Evolutionary conservation across 805 yeast species (phyloP).

Genomic region (Yamadazyma philogaea): DNA sequence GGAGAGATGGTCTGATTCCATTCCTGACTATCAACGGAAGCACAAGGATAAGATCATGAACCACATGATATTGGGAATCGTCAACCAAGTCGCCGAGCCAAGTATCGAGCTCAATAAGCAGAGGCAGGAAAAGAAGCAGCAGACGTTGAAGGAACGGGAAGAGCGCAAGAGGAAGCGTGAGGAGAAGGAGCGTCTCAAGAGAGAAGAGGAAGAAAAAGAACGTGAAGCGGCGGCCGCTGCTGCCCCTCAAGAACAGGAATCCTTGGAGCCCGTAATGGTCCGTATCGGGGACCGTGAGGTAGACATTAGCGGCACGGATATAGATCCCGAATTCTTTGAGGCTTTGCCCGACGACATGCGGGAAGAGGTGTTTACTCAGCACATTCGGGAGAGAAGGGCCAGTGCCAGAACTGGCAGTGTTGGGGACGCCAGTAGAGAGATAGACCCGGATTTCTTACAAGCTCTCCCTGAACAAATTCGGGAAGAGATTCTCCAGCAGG

Average conservation of each 20-base stretch:
- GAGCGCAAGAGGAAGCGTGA: slow-evolving; percentile 27
- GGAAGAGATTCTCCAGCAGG: slow-evolving; percentile 59
- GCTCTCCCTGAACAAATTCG: slow-evolving; percentile 73
- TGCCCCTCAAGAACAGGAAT: slow-evolving; percentile 5
- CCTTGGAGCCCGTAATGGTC: slow-evolving; percentile 58
- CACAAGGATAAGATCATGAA: slow-evolving; percentile 22
- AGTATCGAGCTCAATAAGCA: slow-evolving; percentile 40
- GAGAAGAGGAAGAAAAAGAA: slow-evolving; percentile 20
- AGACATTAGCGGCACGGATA: slow-evolving; percentile 85
- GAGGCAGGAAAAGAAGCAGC: slow-evolving; percentile 23
- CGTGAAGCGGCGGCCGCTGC: slow-evolving; percentile 9
- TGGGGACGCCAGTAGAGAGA: slow-evolving; percentile 53
- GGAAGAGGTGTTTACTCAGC: slow-evolving; percentile 86
- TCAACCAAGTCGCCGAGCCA: slow-evolving; percentile 47
- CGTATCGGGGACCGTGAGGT: slow-evolving; percentile 73
- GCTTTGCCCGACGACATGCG: slow-evolving; percentile 92
- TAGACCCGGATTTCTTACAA: slow-evolving; percentile 75
- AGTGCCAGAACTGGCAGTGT: slow-evolving; percentile 38
- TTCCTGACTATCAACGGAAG: slow-evolving; percentile 48
- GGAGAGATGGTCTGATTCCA: slow-evolving; percentile 67
- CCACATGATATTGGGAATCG: slow-evolving; percentile 31
- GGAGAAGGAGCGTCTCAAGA: slow-evolving; percentile 20
- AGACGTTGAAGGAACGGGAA: slow-evolving; percentile 33
- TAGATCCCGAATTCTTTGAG: slow-evolving; percentile 85
- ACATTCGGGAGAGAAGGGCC: slow-evolving; percentile 71